Percentiles rank a stretch among this genome's conserved stretches.
These are phyloP conservation scores for Candida pini DNA, from an alignment of 805 yeast species.

Conservation along the genomic window DNA sequence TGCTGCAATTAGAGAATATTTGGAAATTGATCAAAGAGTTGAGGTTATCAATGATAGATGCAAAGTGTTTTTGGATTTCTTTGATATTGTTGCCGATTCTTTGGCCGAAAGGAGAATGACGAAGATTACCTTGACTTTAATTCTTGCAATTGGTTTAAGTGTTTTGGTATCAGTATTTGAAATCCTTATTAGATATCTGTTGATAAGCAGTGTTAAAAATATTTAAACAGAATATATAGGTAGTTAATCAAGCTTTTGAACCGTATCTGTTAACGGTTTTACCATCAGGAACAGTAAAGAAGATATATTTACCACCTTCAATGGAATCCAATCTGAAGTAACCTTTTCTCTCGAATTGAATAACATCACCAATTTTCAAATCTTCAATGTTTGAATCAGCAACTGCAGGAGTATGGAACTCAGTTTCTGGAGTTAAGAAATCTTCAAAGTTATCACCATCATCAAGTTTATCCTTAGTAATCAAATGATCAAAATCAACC, in stretches of 20 bases:
- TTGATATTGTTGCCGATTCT: constrained; percentile 88
- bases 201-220: constrained; percentile 27
- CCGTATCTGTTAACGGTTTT: constrained; percentile 75
- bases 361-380: constrained; percentile 79
- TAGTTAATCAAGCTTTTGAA: constrained; percentile 38
- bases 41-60: constrained; percentile 91
- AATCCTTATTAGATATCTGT: constrained; percentile 52
- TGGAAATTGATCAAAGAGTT: constrained; percentile 93
- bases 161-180: constrained; percentile 73
- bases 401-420: constrained; percentile 69
- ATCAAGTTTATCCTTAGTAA: constrained; percentile 90
- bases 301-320: constrained; percentile 57
- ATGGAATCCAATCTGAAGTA: constrained; percentile 78
- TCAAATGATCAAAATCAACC: constrained; percentile 89
- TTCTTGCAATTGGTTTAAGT: constrained; percentile 72
- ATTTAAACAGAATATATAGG: constrained; percentile 4
- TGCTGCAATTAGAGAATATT: constrained; percentile 80
- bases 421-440: constrained; percentile 81
- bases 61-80: constrained; percentile 87
- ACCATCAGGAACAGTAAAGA: constrained; percentile 96
- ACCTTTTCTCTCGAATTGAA: constrained; percentile 97
- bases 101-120: constrained; percentile 91
- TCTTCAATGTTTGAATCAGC: constrained; percentile 76
- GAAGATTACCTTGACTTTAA: constrained; percentile 85
- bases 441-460: constrained; percentile 93